Conservation (phyloP, 2,329 filamentous ascomycete genomes). For the Tolypocladium paradoxum region DNA sequence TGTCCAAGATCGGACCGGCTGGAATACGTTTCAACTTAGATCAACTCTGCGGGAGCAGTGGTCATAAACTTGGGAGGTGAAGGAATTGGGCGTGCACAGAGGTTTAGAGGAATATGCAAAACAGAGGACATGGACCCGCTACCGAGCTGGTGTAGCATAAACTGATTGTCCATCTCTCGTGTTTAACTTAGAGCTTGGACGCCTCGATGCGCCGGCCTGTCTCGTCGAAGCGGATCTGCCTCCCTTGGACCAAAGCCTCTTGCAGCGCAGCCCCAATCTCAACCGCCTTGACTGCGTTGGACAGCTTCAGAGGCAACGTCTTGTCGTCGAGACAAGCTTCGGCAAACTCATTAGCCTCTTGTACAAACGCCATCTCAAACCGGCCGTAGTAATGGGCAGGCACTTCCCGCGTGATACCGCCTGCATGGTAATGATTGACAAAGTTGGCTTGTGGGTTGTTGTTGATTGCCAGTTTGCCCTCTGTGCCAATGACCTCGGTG, state of each 20-base stretch:
- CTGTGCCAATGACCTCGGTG: constrained; percentile 57
- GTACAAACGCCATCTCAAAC: constrained; percentile 53
- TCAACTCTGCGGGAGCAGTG: no score
- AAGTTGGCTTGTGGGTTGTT: constrained; percentile 42
- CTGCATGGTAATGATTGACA: constrained; percentile 41
- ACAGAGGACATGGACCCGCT: no score
- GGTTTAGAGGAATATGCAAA: no score
- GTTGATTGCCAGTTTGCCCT: constrained; percentile 52
- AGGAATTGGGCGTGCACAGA: no score
- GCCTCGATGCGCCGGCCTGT: no score
- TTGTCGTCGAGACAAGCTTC: constrained; percentile 45
- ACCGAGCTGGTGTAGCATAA: no score
- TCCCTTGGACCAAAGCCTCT: constrained; percentile 40
- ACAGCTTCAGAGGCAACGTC: constrained; percentile 42
- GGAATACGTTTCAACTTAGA: no score
- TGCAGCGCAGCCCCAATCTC: constrained; percentile 50
- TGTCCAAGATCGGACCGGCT: no score
- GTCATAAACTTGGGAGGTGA: no score
- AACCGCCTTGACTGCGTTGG: constrained; percentile 47
- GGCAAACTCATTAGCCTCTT: constrained; percentile 53
- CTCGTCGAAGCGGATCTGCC: constrained; percentile 50
- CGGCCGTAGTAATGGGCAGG: constrained; percentile 51
- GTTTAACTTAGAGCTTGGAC: no score
- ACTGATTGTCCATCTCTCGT: no score
- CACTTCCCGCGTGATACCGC: constrained; percentile 41